Conservation (phyloP, 2,329 filamentous ascomycete species). For the Paecilomyces sp. region DNA sequence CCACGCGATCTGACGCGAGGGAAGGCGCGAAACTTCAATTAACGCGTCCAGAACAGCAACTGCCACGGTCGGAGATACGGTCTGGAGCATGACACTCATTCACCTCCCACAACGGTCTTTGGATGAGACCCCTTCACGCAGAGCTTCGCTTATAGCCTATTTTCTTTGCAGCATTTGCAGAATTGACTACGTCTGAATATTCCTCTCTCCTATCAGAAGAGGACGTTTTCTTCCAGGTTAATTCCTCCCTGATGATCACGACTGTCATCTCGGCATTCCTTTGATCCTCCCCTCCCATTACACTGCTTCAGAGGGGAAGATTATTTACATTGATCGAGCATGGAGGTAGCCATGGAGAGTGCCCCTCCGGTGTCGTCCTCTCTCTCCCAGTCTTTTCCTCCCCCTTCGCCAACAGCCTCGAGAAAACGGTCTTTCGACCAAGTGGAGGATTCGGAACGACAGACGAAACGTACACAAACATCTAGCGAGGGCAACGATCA, state of each 20-base stretch:
- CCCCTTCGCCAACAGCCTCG: constrained; percentile 10
- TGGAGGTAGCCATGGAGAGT: constrained; percentile 14
- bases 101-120: not conserved
- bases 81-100: not conserved
- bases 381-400: constrained; percentile 8
- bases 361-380: constrained; percentile 14
- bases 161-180: not conserved
- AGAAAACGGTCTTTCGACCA: constrained; percentile 25
- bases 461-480: constrained; percentile 4
- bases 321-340: not conserved
- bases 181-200: not conserved
- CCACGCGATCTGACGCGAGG: not conserved
- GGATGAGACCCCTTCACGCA: not conserved
- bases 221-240: not conserved
- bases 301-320: not conserved
- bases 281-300: not conserved
- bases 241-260: not conserved
- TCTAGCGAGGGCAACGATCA: constrained; percentile 3
- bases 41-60: constrained; percentile 9
- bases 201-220: not conserved
- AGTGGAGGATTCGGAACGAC: constrained; percentile 9
- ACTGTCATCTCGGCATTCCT: not conserved
- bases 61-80: not conserved
- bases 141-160: not conserved
- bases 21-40: constrained; percentile 13